Evolutionary conservation across 1,284 basidiomycete genomes (phyloP).

Genomic region (Spongispora temasekensis): DNA sequence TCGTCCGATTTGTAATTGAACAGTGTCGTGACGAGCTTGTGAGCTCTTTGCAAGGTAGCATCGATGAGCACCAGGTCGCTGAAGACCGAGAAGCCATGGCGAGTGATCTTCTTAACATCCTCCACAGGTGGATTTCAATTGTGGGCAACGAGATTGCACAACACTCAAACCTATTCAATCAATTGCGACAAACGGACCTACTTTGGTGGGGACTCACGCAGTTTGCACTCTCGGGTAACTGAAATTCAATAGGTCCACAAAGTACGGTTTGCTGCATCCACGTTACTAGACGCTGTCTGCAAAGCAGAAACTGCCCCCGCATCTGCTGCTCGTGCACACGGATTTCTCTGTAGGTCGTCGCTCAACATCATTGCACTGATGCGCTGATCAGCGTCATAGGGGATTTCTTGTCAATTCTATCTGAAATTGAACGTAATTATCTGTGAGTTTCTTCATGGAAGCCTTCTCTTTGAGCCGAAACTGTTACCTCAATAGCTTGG

Average conservation of each 20-base stretch:
- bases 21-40: slow-evolving; percentile 85
- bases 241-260: slow-evolving; percentile 66
- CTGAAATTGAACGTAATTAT: slow-evolving; percentile 87
- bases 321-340: slow-evolving; percentile 75
- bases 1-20: slow-evolving; percentile 85
- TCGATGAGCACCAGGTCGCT: slow-evolving; percentile 64
- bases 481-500: slow-evolving; percentile 49
- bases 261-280: slow-evolving; percentile 87
- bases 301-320: slow-evolving; percentile 76
- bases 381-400: slow-evolving; percentile 44
- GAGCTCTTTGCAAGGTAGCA: slow-evolving; percentile 60
- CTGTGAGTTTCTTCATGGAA: slow-evolving; percentile 49
- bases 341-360: slow-evolving; percentile 65
- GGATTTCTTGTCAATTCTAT: slow-evolving; percentile 87
- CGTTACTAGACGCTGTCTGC: slow-evolving; percentile 81
- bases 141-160: background rate
- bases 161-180: slow-evolving; percentile 69
- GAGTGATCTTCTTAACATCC: slow-evolving; percentile 78
- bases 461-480: slow-evolving; percentile 5
- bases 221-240: background rate
- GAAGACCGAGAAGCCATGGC: slow-evolving; percentile 75
- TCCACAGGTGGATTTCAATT: slow-evolving; percentile 59
- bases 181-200: slow-evolving; percentile 85
- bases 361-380: slow-evolving; percentile 10
- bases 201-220: slow-evolving; percentile 51